A percentile compares a stretch with the other conserved stretches of the same genome.
These are phyloP conservation scores for Rhodamnia rubescens DNA, from an alignment of 345 rosid species.

Conservation along the genomic window DNA sequence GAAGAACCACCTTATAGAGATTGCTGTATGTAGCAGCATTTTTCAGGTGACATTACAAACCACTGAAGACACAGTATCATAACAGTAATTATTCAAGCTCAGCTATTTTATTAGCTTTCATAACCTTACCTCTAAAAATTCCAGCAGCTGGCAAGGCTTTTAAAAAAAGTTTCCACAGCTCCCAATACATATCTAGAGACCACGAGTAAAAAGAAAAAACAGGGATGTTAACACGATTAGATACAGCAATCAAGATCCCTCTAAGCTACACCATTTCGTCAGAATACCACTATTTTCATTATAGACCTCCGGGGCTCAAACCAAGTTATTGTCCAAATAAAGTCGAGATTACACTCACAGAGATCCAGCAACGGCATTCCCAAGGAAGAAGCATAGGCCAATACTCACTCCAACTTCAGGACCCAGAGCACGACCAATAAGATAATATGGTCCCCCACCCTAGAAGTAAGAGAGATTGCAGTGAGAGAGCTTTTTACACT, in stretches of 20 bases:
- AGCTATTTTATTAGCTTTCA: neutral
- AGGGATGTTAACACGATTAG: neutral
- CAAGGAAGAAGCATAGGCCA: slow-evolving; percentile 98
- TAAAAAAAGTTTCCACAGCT: slow-evolving; percentile 94
- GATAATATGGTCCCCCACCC: slow-evolving; percentile 99
- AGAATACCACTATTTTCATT: neutral
- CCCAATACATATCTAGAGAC: slow-evolving; percentile 84
- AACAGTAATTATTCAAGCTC: neutral
- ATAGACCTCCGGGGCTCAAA: neutral
- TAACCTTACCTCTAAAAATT: slow-evolving; percentile 62
- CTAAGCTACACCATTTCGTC: neutral
- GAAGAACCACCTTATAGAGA: neutral
- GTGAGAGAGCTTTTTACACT: neutral
- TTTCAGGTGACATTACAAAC: neutral
- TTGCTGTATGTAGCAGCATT: neutral
- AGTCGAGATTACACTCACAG: slow-evolving; percentile 46
- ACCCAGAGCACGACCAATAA: slow-evolving; percentile 99
- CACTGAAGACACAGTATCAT: neutral
- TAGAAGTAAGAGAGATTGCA: slow-evolving; percentile 8
- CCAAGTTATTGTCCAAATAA: neutral
- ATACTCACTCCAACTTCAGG: slow-evolving; percentile 99
- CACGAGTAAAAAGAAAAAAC: neutral
- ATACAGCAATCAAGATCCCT: neutral
- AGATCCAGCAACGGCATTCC: slow-evolving; percentile 99
- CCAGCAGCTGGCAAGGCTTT: slow-evolving; percentile 98